Evolutionary conservation across 2,329 filamentous ascomycete genomes (phyloP), one percentile per base, ranked within the genome.

Genomic region (Epichloe sp.): DNA sequence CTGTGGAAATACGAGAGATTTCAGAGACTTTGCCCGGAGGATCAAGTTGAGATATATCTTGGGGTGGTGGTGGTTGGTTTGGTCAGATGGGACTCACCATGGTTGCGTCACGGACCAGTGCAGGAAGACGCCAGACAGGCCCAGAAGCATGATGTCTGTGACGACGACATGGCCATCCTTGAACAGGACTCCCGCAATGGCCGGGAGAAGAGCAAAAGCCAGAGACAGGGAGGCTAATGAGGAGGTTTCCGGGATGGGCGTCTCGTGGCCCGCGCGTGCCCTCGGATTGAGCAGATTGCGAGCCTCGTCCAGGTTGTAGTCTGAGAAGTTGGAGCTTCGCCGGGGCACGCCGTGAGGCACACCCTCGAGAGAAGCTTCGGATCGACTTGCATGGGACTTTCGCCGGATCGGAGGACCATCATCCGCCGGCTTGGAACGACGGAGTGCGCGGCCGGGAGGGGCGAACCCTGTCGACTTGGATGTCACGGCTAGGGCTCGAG

Each of bases 91-190:
- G 23, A 55, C 77, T 63, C 71, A 90, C 90, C 91, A 97, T 59
- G 91, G 91, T 57, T 93, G 74, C 51, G 88, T 84, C 43, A 96
- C 85, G 47, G 87, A 90, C 88, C 89, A 96, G 64, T 95, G 90
- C 55, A 97, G 72, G 61, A 96, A 94, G 44, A 96, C 77, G 4
- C 85, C 87, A 2, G 87, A 86, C 54, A 97, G 68, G 3, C 78
- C 81, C 35, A 97, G 70, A 36, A 97, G 73, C 59, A 93, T 84
- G 31, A 95, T 69, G 66, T 97, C 91, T 0, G 89, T 95, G 50
- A 90, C 80, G 54, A 96, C 76, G 1, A 84, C 79, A 58, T 83
- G 85, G 12, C 91, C 91, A 69, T 95, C 86, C 54, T 86, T 79
- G 64, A 95, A 94, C 52, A 96, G 72, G 47, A 94, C 68, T 0